These are phyloP conservation scores for Pterocarpus macrocarpus DNA, from an alignment of 306 rosid genomes.

Conservation along the genomic window DNA sequence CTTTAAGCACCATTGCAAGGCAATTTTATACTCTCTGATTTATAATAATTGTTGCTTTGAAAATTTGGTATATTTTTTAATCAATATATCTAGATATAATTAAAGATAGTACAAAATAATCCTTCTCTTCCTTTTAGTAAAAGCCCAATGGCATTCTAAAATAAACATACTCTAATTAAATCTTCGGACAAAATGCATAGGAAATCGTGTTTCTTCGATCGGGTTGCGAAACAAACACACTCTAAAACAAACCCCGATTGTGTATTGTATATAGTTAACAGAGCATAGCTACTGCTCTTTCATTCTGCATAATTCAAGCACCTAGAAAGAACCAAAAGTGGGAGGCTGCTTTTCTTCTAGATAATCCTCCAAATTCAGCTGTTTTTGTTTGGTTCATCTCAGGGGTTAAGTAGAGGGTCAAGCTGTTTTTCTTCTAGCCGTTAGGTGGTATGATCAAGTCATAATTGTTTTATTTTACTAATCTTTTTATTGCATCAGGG, in stretches of 20 bases:
- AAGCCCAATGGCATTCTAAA: too few species aligned
- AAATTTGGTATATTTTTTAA: too few species aligned
- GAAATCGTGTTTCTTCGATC: too few species aligned
- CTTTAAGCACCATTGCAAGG: too few species aligned
- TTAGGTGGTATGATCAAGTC: conserved; percentile 13
- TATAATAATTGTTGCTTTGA: too few species aligned
- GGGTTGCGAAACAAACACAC: too few species aligned
- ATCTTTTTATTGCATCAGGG: conserved; percentile 5
- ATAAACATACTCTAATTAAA: too few species aligned
- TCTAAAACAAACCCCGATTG: conserved; percentile 15
- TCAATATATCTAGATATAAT: too few species aligned
- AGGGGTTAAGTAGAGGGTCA: conserved; percentile 70
- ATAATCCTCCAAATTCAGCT: conserved; percentile 42
- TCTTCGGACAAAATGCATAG: too few species aligned
- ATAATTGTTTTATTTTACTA: conserved; percentile 4
- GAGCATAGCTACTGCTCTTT: conserved; percentile 10
- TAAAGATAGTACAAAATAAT: too few species aligned
- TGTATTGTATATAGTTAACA: neutral
- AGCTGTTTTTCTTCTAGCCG: neutral
- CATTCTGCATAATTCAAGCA: neutral
- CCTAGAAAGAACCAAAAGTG: conserved; percentile 49
- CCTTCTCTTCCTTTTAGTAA: too few species aligned
- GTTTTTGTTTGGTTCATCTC: conserved; percentile 73
- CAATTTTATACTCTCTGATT: too few species aligned
- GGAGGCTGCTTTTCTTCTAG: conserved; percentile 71